phyloP scores from a whole-genome alignment of 768 basidiomycete genomes.

The Amanita pseudoporphyria region DNA sequence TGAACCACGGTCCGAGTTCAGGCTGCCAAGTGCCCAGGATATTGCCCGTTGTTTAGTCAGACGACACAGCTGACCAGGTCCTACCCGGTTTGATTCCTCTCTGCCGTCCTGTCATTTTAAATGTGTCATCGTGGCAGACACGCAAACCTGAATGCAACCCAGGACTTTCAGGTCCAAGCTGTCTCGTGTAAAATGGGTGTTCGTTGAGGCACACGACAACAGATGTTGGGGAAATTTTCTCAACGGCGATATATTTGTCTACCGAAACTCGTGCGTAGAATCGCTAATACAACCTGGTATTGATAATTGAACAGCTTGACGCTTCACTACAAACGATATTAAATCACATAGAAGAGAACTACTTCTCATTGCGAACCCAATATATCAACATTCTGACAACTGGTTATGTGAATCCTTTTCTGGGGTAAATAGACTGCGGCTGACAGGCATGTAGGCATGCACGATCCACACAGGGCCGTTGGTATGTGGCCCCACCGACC shows the following conservation, averaged over 20 bases:
- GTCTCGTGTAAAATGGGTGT: neutral
- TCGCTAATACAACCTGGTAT: neutral
- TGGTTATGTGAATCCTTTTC: neutral
- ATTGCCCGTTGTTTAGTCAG: too few species aligned
- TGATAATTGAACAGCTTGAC: neutral
- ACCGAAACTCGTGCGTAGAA: neutral
- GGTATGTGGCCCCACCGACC: neutral
- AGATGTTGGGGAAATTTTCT: neutral
- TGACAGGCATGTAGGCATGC: conserved; percentile 1
- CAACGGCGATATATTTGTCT: neutral
- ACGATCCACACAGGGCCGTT: neutral
- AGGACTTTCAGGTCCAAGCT: neutral
- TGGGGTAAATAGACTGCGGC: conserved; percentile 3
- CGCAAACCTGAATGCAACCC: neutral
- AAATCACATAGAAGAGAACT: neutral
- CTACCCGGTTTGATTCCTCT: too few species aligned
- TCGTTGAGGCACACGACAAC: neutral
- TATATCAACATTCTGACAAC: neutral
- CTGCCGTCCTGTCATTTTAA: too few species aligned
- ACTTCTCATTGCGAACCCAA: neutral
- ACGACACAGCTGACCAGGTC: too few species aligned
- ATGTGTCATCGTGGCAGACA: too few species aligned
- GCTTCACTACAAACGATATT: neutral
- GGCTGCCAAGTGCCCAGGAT: too few species aligned
- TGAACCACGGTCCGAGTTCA: too few species aligned